Conservation (phyloP, 2,329 filamentous ascomycete species). For the Aspergillus aculeatinus region DNA sequence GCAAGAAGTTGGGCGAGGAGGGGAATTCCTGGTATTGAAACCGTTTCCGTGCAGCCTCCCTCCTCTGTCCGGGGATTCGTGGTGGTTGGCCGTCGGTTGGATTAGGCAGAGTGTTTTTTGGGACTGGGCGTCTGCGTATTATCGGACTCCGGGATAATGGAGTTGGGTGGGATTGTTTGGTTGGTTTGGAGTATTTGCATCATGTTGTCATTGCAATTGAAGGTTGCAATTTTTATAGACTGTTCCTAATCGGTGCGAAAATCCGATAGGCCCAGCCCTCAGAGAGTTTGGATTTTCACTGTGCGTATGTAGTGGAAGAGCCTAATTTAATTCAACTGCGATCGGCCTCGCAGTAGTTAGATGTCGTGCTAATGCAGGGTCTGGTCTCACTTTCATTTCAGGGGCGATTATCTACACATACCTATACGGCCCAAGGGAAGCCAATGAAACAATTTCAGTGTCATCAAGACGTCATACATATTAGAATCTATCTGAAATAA, state of each 20-base stretch:
- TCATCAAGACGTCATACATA: constrained; percentile 7
- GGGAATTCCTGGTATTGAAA: constrained; percentile 58
- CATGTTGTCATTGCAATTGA: no score
- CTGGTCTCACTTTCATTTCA: neutral
- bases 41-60: no score
- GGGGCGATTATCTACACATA: no score
- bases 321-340: neutral
- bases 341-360: no score
- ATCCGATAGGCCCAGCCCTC: neutral
- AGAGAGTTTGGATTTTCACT: no score
- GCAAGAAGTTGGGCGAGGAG: constrained; percentile 54
- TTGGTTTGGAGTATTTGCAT: no score
- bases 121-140: no score
- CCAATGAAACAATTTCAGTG: neutral
- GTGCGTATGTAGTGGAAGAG: neutral
- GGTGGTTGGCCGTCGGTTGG: neutral
- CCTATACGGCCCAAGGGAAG: neutral
- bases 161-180: no score
- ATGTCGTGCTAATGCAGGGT: neutral
- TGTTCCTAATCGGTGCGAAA: neutral
- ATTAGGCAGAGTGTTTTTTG: neutral
- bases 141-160: no score
- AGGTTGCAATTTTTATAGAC: no score
- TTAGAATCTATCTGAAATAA: constrained; percentile 8
- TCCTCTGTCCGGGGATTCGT: constrained; percentile 15